Base-by-base conservation (phyloP, 2,329 filamentous ascomycete species). In the Penicillium frequentans region DNA sequence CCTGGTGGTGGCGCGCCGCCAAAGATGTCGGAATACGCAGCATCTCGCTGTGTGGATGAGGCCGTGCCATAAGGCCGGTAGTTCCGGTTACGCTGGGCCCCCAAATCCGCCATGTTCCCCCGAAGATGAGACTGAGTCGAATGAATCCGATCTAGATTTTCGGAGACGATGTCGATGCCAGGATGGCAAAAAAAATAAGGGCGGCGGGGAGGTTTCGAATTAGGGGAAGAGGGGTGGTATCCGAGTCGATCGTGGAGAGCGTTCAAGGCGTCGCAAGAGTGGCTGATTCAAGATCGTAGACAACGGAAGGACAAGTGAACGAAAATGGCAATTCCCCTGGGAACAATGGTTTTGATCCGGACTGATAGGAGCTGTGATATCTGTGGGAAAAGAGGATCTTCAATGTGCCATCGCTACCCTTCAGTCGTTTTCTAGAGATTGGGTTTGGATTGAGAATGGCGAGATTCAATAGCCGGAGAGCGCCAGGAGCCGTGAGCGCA, bases 11-110 rank as follows among this genome's bases (percentile, higher is more conserved):
- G 92, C 63, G 90, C 84, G 63, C 87, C 87, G 66, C 93, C 95
- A 74, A 98, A 99, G 72, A 98, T 98, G 78, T 93, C 93, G 64
- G 90, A 91, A 76, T 96, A 99, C 64, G 93, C 95, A 66, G 91
- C 91, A 85, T 99, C 93, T 78, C 95, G 89, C 77, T 95, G 90
- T 70, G 76, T 76, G 59, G 81, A 78, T 42, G 82, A 78, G 52
- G 82, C 74, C 70, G 81, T 79, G 59, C 80, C 82, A 72, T 84
- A 81, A 61, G 80, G 74, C 72, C 83, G 78, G 75, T 85, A 82
- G 69, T 83, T 81, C 73, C 85, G 81, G 67, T 84, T 83, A 73
- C 85, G 82, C 70, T 86, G 85, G 64, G 82, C 75, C 71, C 82
- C 78, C 76, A 87, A 84, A 73, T 88, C 85, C 72, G 86, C 85